Evolutionary conservation across 2,329 filamentous ascomycete species (phyloP), one percentile per base, ranked within the genome.

Genomic region (Scedosporium boydii): DNA sequence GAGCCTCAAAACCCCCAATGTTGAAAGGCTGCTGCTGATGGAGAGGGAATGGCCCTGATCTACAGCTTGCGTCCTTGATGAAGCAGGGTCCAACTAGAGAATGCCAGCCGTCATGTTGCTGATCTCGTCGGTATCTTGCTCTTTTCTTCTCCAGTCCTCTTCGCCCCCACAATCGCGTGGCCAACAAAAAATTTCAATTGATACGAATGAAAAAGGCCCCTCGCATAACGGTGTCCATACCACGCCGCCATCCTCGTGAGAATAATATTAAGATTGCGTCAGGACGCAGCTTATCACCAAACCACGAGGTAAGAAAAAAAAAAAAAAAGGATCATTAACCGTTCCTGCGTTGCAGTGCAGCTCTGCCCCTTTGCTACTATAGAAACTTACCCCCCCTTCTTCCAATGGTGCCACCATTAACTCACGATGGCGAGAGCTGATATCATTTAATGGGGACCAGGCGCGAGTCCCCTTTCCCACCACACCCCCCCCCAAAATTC

Each of bases 351-450:
- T 55, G n/a, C 18, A 18, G 18, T 55, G 18, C 23, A 23, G n/a
- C 18, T 23, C 21, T 27, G 2, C 18, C 51, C 51, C 23, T 27
- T 55, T 55, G 23, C 23, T 23, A 23, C 23, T 23, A 23, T 23
- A 23, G 44, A 48, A 21, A 3, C 16, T 21, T 48, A 48, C 44
- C 9, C 23, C 51, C 51, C 48, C 21, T 26, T 26, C 51, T 55
- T 23, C 23, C 18, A 55, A 55, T 55, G 51, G 51, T 55, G 51
- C 51, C 51, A 55, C 51, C 51, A 55, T 23, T 55, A 23, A 23
- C 23, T 55, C 51, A 55, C 51, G 51, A 55, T 55, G 51, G 51
- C 51, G 51, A 55, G 51, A 55, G 51, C 51, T 55, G 51, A 27
- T 23, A 23, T 26, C 51, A 55, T 55, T 55, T 23, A 27, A 27